These are phyloP conservation scores for Coleophoma eucalyptorum DNA, from an alignment of 2,329 filamentous ascomycete genomes.

Conservation along the genomic window DNA sequence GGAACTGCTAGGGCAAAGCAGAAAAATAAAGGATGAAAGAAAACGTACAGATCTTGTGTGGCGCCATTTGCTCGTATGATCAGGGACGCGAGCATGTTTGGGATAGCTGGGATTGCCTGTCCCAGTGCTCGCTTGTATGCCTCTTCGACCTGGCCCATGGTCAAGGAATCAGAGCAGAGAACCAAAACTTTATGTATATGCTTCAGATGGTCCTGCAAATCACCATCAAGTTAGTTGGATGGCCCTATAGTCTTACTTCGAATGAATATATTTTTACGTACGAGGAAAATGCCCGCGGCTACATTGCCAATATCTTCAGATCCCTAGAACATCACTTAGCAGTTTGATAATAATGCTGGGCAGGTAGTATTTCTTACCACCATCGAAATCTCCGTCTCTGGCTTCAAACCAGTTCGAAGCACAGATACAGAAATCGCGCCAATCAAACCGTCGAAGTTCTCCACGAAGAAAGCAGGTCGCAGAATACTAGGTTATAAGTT, in stretches of 20 bases:
- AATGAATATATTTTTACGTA: background rate
- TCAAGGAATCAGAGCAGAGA: constrained; percentile 9
- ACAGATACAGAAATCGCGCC: constrained; percentile 10
- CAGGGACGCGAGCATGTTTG: constrained; percentile 8
- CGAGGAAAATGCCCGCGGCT: constrained; percentile 13
- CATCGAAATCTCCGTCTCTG: constrained; percentile 7
- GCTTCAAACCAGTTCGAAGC: constrained; percentile 10
- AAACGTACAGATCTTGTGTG: constrained; percentile 10
- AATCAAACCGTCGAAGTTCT: constrained; percentile 30
- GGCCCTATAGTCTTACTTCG: background rate
- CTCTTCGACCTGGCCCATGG: constrained; percentile 11
- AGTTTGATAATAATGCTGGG: background rate
- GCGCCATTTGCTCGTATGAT: constrained; percentile 11
- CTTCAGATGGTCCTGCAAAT: constrained; percentile 9
- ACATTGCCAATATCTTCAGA: constrained; percentile 18
- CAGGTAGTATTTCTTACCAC: constrained; percentile 5
- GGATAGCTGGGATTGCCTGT: constrained; percentile 7
- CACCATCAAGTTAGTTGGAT: background rate
- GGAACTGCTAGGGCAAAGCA: background rate
- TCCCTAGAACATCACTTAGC: constrained; percentile 3
- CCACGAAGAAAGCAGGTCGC: constrained; percentile 52
- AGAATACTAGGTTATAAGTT: constrained; percentile 33
- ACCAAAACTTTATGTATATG: constrained; percentile 8
- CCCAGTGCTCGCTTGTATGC: constrained; percentile 8
- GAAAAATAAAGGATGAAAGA: background rate